phyloP scores from a whole-genome alignment of 495 filamentous ascomycete species.

The Talaromyces adpressus region DNA sequence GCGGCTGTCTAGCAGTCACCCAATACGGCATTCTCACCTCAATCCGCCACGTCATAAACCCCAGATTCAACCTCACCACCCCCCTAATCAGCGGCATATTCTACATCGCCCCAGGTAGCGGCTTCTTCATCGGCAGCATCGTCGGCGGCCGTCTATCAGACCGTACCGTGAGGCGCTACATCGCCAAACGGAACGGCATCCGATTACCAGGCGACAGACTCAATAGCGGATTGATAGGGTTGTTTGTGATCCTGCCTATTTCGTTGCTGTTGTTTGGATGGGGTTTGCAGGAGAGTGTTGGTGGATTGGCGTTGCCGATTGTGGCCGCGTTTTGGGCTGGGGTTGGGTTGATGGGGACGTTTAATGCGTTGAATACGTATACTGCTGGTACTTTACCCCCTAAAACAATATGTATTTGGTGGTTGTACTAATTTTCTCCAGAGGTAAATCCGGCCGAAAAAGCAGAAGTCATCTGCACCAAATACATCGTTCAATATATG shows the following conservation, averaged over 20 bases:
- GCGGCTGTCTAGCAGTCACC: constrained; percentile 58
- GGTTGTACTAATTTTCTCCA: constrained; percentile 3
- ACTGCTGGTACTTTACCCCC: constrained; percentile 45
- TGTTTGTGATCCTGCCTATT: constrained; percentile 54
- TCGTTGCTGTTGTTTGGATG: constrained; percentile 66
- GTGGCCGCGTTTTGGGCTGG: constrained; percentile 64
- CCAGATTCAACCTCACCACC: constrained; percentile 59
- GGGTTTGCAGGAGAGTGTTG: constrained; percentile 54
- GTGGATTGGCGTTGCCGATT: constrained; percentile 61
- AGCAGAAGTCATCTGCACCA: constrained; percentile 64
- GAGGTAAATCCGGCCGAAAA: constrained; percentile 40
- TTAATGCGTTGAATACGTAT: constrained; percentile 69
- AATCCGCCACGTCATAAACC: constrained; percentile 66
- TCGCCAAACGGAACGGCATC: constrained; percentile 45
- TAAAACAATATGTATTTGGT: too few relatives aligned
- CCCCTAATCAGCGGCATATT: constrained; percentile 67
- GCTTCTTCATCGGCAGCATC: constrained; percentile 64
- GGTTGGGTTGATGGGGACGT: constrained; percentile 61
- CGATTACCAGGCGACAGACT: constrained; percentile 68
- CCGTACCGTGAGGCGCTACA: constrained; percentile 55
- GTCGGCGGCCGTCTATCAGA: constrained; percentile 65
- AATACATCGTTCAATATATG: constrained; percentile 65
- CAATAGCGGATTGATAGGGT: constrained; percentile 53
- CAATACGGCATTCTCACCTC: constrained; percentile 67
- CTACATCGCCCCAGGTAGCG: constrained; percentile 67